Evolutionary conservation across 2,329 filamentous ascomycete species (phyloP), one percentile per base, ranked within the genome.

Genomic region (Dactylellina haptotyla): DNA sequence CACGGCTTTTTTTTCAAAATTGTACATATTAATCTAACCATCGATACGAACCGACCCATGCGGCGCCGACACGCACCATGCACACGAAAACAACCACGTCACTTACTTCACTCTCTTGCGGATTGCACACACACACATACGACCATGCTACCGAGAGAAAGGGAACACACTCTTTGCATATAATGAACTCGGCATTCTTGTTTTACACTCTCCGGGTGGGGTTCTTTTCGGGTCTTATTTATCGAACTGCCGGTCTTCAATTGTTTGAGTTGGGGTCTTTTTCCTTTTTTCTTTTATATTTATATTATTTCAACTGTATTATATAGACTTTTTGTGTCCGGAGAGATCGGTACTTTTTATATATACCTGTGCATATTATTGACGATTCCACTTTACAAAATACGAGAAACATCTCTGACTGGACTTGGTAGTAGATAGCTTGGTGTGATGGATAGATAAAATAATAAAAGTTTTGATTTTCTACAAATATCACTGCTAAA

Each of bases 371-470:
- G 34, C 41, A 70, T 62, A 62, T 57, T 70, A 59, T 53, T 54
- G 48, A 62, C 65, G 43, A 70, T 62, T 70, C 56, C 65, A 62
- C 58, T 70, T 63, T 56, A 70, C 41, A 54, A 70, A 56, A 70
- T 41, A 2, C 18, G 10, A 48, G 53, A 50, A 58, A 20, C 48
- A 48, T n/a, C n/a, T n/a, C n/a, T n/a, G n/a, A n/a, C n/a, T n/a
- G n/a, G n/a, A n/a, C n/a, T n/a, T n/a, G n/a, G n/a, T n/a, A n/a
- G n/a, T n/a, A n/a, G n/a, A n/a, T n/a, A n/a, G n/a, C n/a, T n/a
- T n/a, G n/a, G n/a, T n/a, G 16, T 34, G 2, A 41, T 50, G 18
- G n/a, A 18, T 18, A 2, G 26, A 48, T 23, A 34, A n/a, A 16
- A 28, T 26, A 53, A 54, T 46, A 56, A 66, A 66, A 48, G 34